These are phyloP conservation scores for Wickerhamiella cacticola DNA, from an alignment of 805 yeast species.

Conservation along the genomic window DNA sequence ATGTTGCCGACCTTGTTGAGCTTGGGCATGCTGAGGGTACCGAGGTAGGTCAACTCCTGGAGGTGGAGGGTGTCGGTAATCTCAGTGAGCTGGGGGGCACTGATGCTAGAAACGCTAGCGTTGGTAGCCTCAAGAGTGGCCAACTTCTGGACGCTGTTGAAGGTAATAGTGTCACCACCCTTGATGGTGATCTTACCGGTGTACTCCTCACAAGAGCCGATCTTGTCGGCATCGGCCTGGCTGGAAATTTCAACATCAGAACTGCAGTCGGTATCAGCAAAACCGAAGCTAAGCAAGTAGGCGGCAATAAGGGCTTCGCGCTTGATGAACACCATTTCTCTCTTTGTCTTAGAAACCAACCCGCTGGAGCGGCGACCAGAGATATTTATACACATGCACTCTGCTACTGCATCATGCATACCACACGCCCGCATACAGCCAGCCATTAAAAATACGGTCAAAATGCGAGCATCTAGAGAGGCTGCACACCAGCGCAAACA, in stretches of 20 bases:
- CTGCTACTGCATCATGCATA: constrained; percentile 8
- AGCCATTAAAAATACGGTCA: neutral
- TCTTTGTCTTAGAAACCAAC: neutral
- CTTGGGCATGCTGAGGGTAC: constrained; percentile 59
- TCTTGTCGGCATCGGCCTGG: constrained; percentile 63
- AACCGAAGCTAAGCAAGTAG: constrained; percentile 15
- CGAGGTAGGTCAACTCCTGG: constrained; percentile 51
- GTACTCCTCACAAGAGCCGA: constrained; percentile 64
- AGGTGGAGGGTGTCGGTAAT: constrained; percentile 62
- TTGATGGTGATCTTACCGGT: constrained; percentile 73
- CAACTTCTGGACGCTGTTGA: constrained; percentile 65
- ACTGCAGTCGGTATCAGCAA: constrained; percentile 14
- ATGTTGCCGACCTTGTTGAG: constrained; percentile 74
- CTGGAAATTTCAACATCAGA: constrained; percentile 60
- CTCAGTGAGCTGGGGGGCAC: constrained; percentile 68
- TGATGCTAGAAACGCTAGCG: constrained; percentile 46
- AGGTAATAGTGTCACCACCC: constrained; percentile 36
- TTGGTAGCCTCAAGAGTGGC: constrained; percentile 63
- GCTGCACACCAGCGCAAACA: neutral
- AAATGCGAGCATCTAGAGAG: neutral
- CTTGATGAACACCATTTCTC: constrained; percentile 13
- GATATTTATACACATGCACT: constrained; percentile 11
- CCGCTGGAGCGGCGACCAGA: neutral
- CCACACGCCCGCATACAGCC: constrained; percentile 5
- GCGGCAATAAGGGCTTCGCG: constrained; percentile 17